Evolutionary conservation across 805 yeast genomes (phyloP).

Genomic region (Ogataea philodendri): DNA sequence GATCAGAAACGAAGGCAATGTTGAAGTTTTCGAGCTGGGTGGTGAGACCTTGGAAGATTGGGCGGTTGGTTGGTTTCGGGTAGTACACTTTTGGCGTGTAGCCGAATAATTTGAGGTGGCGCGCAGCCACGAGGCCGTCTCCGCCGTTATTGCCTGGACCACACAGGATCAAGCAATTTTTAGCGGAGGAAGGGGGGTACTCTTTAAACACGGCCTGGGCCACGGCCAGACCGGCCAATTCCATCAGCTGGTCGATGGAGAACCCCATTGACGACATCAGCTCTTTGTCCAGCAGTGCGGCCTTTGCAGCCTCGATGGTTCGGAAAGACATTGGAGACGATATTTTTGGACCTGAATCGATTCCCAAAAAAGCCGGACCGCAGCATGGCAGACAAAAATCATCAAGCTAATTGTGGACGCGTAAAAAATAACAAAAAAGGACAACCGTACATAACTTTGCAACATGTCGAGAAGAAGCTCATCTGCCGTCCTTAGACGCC

Average conservation of each 20-base stretch:
- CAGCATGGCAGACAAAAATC: constrained; percentile 7
- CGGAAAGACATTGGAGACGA: constrained; percentile 34
- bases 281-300: constrained; percentile 78
- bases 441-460: constrained; percentile 3
- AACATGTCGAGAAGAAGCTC: constrained; percentile 25
- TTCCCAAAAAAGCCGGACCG: neutral
- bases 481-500: constrained; percentile 41
- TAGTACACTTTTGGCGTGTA: constrained; percentile 74
- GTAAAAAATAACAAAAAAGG: constrained; percentile 12
- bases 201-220: constrained; percentile 77
- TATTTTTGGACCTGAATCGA: neutral
- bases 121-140: constrained; percentile 93
- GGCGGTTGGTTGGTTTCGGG: constrained; percentile 64
- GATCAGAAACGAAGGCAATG: constrained; percentile 51
- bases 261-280: constrained; percentile 78
- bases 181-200: constrained; percentile 51
- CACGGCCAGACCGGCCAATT: constrained; percentile 91
- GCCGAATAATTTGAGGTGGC: constrained; percentile 82
- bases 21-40: constrained; percentile 66
- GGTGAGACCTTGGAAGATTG: constrained; percentile 56
- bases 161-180: constrained; percentile 63
- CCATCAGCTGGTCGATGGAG: constrained; percentile 89
- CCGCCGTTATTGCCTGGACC: constrained; percentile 99
- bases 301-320: constrained; percentile 51
- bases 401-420: constrained; percentile 12